Evolutionary conservation across 441 rosid species (phyloP), one percentile per base, ranked within the genome.

Genomic region (Euphorbia corollata): DNA sequence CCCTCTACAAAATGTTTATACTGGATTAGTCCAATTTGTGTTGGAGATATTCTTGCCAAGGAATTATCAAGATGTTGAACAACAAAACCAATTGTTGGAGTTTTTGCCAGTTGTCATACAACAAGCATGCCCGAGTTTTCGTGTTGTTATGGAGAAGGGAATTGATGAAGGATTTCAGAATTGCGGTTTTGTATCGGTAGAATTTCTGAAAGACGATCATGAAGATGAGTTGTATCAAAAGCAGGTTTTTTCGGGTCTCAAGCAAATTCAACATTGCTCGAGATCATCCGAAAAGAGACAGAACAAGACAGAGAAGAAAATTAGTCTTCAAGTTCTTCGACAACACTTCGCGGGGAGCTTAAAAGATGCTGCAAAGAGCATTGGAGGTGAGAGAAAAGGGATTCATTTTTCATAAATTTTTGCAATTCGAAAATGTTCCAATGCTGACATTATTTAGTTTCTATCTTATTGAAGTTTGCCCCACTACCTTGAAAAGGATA

Each of bases 311-410:
- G 97, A 88, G 82, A 91, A 85, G 81, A 81, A 81, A 20, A 85
- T 91, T 75, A 88, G 86, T 68, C 76, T 91, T 74, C 79, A 88
- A 30, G 86, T 84, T 70, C 97, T 91, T 54, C 83, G 83, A 57
- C 96, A 87, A 55, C 72, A 91, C 74, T 91, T 88, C 41, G 85
- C 96, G 1, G 96, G 97, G 65, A 91, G 96, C 80, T 96, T 91
- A 65, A 88, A 91, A 67, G 91, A 91, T 78, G 97, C 97, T 55
- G 97, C 97, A 65, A 88, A 88, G 75, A 85, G 85, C 64, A 82
- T 91, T 75, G 95, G 95, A 36, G 95, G 93, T 91, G 82, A 64
- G 87, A 59, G 32, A 69, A 56, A 63, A 43, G 32, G 20, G 5
- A 12, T 47, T 47, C 16, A 16, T 47, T 47, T 47, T 10, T 47